Conservation (phyloP, 2,329 filamentous ascomycete species). For the Epicoccum nigrum region DNA sequence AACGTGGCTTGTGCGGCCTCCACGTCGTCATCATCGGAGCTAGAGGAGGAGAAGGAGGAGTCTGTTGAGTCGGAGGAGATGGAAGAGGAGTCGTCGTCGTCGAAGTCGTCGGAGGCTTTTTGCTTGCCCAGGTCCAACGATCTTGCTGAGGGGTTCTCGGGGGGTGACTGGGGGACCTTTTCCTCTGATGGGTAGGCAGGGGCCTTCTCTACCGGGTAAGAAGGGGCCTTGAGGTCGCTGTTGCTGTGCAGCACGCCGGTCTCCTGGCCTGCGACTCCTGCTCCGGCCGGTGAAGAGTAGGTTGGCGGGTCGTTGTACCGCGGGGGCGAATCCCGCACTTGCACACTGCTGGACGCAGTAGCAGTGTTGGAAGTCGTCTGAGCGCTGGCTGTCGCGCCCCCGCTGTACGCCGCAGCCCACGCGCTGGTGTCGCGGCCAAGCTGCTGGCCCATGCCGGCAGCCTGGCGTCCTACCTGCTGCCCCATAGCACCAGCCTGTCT, state of each 20-base stretch:
- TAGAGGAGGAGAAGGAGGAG: conserved; percentile 20
- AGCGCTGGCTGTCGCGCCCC: background rate
- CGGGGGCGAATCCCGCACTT: conserved; percentile 6
- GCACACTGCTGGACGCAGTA: conserved; percentile 11
- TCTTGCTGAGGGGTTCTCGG: background rate
- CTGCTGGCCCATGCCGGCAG: conserved; percentile 29
- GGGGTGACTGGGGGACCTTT: conserved; percentile 3
- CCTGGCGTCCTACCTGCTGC: conserved; percentile 22
- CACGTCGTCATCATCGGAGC: conserved; percentile 22
- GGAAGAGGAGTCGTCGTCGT: conserved; percentile 29
- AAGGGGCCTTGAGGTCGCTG: conserved; percentile 10
- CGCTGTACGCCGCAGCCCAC: conserved; percentile 7
- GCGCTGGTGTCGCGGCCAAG: conserved; percentile 17
- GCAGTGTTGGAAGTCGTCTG: background rate
- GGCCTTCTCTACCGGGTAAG: conserved; percentile 4
- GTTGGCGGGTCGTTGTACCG: conserved; percentile 25
- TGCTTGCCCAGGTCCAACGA: background rate
- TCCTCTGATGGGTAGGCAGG: background rate
- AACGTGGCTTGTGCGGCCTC: conserved; percentile 17
- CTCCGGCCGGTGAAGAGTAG: conserved; percentile 14
- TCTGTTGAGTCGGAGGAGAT: conserved; percentile 32
- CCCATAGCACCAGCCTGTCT: conserved; percentile 31
- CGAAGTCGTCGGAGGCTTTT: conserved; percentile 7
- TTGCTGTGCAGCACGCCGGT: conserved; percentile 23
- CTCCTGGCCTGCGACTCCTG: conserved; percentile 25